These are phyloP conservation scores for Pinus taeda DNA, from an alignment of 75 land plant genomes.

Conservation along the genomic window DNA sequence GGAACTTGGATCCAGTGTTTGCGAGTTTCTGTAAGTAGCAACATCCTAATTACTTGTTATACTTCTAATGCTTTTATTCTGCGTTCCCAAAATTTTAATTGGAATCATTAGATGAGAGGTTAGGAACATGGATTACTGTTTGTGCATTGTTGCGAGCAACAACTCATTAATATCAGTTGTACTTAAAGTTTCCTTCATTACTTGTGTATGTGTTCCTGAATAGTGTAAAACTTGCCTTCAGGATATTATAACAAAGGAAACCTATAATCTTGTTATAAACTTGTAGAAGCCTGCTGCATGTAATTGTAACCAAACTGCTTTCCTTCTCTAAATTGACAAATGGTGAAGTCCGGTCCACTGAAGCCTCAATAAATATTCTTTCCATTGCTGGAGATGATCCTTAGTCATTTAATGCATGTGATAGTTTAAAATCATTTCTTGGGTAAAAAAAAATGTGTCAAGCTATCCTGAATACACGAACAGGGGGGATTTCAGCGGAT, in stretches of 20 bases:
- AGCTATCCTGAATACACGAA: no score
- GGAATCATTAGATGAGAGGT: no score
- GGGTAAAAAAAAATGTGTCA: background rate
- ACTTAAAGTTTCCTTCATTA: background rate
- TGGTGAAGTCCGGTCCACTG: background rate
- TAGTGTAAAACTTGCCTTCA: background rate
- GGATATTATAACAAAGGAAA: background rate
- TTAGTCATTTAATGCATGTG: background rate
- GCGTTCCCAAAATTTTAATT: no score
- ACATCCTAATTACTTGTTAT: background rate
- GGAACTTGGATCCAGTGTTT: slow-evolving; percentile 39
- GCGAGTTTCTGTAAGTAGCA: slow-evolving; percentile 24
- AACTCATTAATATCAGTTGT: no score
- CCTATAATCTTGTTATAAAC: background rate
- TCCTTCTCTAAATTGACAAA: background rate
- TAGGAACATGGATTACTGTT: background rate
- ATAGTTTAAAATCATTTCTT: background rate
- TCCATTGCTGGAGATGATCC: background rate
- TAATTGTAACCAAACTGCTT: background rate
- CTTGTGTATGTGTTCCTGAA: background rate
- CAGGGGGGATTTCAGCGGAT: no score
- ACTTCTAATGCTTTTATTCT: no score
- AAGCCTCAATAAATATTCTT: background rate
- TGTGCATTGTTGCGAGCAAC: background rate
- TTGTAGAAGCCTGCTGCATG: background rate